A percentile compares a stretch with the other conserved stretches of the same genome.
Conservation (phyloP, 2,329 filamentous ascomycete species). For the Xylaria sp. region DNA sequence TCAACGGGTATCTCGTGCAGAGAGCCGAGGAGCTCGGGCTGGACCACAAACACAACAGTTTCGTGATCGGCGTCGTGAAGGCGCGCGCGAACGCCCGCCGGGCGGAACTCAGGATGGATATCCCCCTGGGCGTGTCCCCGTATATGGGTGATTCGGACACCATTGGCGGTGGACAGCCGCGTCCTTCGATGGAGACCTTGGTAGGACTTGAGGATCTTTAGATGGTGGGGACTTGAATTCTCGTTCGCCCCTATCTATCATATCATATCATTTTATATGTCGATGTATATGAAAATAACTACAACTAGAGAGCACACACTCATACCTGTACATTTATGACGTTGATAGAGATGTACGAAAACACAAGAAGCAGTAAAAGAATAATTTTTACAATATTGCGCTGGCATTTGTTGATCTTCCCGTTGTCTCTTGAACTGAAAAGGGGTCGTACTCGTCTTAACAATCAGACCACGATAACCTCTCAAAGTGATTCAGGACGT, state of each 20-base stretch:
- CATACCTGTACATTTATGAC: constrained; percentile 1
- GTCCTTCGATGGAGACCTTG: constrained; percentile 10
- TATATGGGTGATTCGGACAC: constrained; percentile 28
- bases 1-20: constrained; percentile 81
- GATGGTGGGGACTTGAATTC: not conserved
- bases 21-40: constrained; percentile 69
- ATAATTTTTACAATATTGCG: not conserved
- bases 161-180: constrained; percentile 20
- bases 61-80: constrained; percentile 67
- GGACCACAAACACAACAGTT: constrained; percentile 65
- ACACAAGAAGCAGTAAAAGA: not conserved
- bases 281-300: not conserved
- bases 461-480: too few relatives aligned
- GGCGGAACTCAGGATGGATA: constrained; percentile 28
- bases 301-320: not conserved
- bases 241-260: not conserved
- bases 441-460: too few relatives aligned
- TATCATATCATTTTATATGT: not conserved
- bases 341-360: not conserved
- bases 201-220: constrained; percentile 1
- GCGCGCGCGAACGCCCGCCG: constrained; percentile 50
- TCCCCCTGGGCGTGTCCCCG: constrained; percentile 23
- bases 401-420: not conserved
- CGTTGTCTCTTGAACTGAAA: too few relatives aligned
- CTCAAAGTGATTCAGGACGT: too few relatives aligned